A percentile compares a stretch with the other conserved stretches of the same genome.
Evolutionary conservation across 2,329 filamentous ascomycete species (phyloP).

Genomic region (Volutella citrinella): DNA sequence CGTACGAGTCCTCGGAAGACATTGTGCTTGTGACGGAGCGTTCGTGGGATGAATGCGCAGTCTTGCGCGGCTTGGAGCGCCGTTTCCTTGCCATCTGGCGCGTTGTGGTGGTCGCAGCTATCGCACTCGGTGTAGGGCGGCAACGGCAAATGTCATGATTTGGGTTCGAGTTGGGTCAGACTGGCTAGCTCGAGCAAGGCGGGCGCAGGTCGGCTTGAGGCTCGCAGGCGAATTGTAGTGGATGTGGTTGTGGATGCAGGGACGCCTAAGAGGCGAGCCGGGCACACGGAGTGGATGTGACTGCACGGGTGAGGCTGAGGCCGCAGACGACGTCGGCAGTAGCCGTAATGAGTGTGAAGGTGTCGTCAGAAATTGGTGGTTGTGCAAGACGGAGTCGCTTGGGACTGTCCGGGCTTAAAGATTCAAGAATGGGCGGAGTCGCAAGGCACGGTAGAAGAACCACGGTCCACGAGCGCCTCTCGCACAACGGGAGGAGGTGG

Average conservation of each 20-base stretch:
- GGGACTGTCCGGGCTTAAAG: no score
- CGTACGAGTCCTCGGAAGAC: constrained; percentile 30
- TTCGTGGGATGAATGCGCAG: constrained; percentile 19
- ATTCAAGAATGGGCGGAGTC: no score
- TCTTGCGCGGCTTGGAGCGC: constrained; percentile 27
- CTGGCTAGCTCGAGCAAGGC: constrained; percentile 14
- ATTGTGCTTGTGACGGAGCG: constrained; percentile 26
- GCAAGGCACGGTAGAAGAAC: no score
- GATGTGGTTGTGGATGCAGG: constrained; percentile 8
- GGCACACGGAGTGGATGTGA: no score
- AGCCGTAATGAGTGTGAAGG: no score
- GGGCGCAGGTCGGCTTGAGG: constrained; percentile 9
- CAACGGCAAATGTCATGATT: constrained; percentile 21
- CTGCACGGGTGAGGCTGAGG: no score
- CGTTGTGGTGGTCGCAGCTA: constrained; percentile 13
- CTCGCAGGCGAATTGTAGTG: neutral
- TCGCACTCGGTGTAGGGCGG: constrained; percentile 15
- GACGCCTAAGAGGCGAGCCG: constrained; percentile 1
- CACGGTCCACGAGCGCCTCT: no score
- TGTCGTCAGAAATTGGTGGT: no score
- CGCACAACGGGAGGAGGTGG: no score
- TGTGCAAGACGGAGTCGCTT: no score
- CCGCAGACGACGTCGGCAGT: no score
- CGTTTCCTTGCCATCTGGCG: constrained; percentile 36
- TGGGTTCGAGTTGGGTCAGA: constrained; percentile 10